Percentiles rank a stretch among this genome's conserved stretches.
These are phyloP conservation scores for Colletotrichum musicola DNA, from an alignment of 2,329 filamentous ascomycete genomes.

Conservation along the genomic window DNA sequence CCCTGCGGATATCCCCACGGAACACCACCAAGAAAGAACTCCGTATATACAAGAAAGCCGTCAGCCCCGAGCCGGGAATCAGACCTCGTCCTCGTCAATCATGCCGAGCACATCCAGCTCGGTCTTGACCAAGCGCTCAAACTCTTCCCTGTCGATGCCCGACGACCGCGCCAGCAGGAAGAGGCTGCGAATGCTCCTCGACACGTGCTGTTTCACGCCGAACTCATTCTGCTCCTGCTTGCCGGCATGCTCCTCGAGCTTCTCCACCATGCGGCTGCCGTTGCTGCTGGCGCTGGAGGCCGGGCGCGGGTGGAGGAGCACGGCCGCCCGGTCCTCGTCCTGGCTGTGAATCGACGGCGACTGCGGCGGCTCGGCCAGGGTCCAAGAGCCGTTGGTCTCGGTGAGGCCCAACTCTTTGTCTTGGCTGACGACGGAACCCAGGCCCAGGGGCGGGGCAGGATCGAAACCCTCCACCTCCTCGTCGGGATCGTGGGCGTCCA, in stretches of 20 bases:
- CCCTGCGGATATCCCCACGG: slow-evolving; percentile 34
- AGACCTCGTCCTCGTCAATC: slow-evolving; percentile 68
- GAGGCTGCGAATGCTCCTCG: slow-evolving; percentile 81
- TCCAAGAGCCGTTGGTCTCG: slow-evolving; percentile 58
- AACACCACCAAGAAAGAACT: slow-evolving; percentile 26
- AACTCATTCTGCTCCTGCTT: slow-evolving; percentile 75
- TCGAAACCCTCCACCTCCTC: slow-evolving; percentile 64
- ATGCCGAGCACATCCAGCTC: slow-evolving; percentile 79
- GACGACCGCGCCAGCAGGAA: slow-evolving; percentile 77
- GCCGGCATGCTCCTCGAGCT: slow-evolving; percentile 68
- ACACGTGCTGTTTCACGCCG: slow-evolving; percentile 83
- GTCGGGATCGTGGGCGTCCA: slow-evolving; percentile 86
- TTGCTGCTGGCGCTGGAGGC: slow-evolving; percentile 69
- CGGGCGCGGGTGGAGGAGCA: slow-evolving; percentile 68
- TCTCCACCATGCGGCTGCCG: slow-evolving; percentile 70
- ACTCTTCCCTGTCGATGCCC: slow-evolving; percentile 81
- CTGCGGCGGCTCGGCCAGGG: slow-evolving; percentile 57
- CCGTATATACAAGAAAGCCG: slow-evolving; percentile 28
- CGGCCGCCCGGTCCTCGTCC: slow-evolving; percentile 52
- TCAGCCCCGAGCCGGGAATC: not conserved
- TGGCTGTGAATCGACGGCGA: slow-evolving; percentile 48
- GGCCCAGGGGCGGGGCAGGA: slow-evolving; percentile 49
- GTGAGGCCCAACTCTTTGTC: slow-evolving; percentile 47
- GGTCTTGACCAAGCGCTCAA: slow-evolving; percentile 77
- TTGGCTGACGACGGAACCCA: slow-evolving; percentile 39